Percentiles rank a stretch among this genome's conserved stretches.
Evolutionary conservation across 2,329 filamentous ascomycete genomes (phyloP).

Genomic region (Fusarium sacchari): DNA sequence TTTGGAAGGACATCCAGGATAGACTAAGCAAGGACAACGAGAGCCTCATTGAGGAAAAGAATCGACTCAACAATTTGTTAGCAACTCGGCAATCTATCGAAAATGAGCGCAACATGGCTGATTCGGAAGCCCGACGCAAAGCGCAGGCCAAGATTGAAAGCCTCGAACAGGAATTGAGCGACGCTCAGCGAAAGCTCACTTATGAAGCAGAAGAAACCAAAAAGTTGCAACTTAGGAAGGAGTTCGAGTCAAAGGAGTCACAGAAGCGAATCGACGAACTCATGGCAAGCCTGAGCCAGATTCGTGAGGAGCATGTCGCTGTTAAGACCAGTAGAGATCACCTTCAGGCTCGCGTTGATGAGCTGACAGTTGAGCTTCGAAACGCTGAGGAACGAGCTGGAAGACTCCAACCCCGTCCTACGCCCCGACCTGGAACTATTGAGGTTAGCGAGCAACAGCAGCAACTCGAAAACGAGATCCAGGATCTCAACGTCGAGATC

Average conservation of each 20-base stretch:
- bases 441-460: constrained; percentile 58
- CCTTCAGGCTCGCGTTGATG: constrained; percentile 86
- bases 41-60: constrained; percentile 82
- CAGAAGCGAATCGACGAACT: constrained; percentile 95
- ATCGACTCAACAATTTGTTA: constrained; percentile 83
- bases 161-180: constrained; percentile 80
- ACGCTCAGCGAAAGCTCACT: constrained; percentile 83
- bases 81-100: constrained; percentile 87
- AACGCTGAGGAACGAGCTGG: constrained; percentile 89
- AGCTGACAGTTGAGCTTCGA: constrained; percentile 86
- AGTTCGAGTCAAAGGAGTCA: constrained; percentile 87
- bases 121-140: constrained; percentile 83
- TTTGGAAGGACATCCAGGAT: constrained; percentile 94
- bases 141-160: constrained; percentile 81
- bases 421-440: constrained; percentile 63
- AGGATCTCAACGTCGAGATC: constrained; percentile 85
- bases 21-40: constrained; percentile 91
- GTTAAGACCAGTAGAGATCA: constrained; percentile 91
- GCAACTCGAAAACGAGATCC: constrained; percentile 69
- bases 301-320: constrained; percentile 86
- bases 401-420: constrained; percentile 82
- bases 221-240: constrained; percentile 83
- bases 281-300: constrained; percentile 78
- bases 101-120: constrained; percentile 88
- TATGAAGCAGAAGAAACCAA: constrained; percentile 86